Evolutionary conservation across 768 basidiomycete genomes (phyloP), one percentile per base, ranked within the genome.

Genomic region (Amylocystis lapponica): DNA sequence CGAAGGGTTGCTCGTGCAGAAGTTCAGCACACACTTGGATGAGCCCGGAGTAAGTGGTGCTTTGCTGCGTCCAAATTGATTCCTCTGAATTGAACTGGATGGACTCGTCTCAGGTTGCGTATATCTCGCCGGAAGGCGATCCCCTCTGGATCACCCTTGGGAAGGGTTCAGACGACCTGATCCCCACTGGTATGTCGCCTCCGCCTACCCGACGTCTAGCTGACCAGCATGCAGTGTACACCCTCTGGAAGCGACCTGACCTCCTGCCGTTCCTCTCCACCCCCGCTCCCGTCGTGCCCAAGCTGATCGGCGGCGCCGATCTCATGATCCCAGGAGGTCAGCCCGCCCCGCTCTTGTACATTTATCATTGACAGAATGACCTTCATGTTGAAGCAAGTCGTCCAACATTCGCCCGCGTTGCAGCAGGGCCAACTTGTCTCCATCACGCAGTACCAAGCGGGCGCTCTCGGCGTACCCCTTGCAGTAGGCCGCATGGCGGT

Each of bases 241-340:
- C 88, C 0, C 62, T 92, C 19, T 87, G 86, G 84, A 88, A 84
- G 58, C 75, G 75, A 31, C 74, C 75, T 9, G 70, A 76, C 29
- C 64, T 93, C 1, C 68, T 92, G 8, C 84, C 86, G 0, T 72
- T 73, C 46, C 50, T 92, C n/a, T 76, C 79, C 2, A 89, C 88
- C 0, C 84, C 86, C 2, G 59, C 75, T 2, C 64, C 76, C 10
- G 88, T 89, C 22, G 76, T 90, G 27, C 82, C 82, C 1, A 69
- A 81, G 20, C 71, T 93, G 11, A 66, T 78, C 3, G 78, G 77
- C 9, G 89, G 90, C n/a, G 86, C 89, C 0, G 88, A 93, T 65
- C 73, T 92, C 7, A 91, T 93, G 87, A 79, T 86, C 26, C 86
- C 89, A 4, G 89, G 88, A 62, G 85, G 86, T 84, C 56, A 56